Evolutionary conservation across 2,329 filamentous ascomycete species (phyloP).

Genomic region (Trichoderma arundinaceum): DNA sequence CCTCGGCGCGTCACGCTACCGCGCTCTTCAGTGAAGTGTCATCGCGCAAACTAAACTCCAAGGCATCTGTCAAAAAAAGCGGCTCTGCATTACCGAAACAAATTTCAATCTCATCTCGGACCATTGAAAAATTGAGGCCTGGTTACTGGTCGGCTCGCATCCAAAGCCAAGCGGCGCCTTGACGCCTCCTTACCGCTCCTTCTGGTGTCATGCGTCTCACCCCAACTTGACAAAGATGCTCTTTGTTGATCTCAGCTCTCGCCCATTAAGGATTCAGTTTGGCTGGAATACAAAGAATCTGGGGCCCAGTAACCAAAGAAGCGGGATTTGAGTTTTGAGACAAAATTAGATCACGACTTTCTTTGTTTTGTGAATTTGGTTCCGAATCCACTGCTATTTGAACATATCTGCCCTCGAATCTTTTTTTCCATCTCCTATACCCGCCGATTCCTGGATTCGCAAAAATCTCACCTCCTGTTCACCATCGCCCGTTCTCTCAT

Average conservation of each 20-base stretch:
- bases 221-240: constrained; percentile 36
- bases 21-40: constrained; percentile 28
- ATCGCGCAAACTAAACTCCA: constrained; percentile 38
- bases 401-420: constrained; percentile 11
- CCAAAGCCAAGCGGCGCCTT: background rate
- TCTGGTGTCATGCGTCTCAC: constrained; percentile 22
- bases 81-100: background rate
- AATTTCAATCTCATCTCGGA: background rate
- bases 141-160: background rate
- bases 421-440: background rate
- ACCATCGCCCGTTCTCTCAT: background rate
- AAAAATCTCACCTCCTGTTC: background rate
- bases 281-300: constrained; percentile 29
- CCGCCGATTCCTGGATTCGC: background rate
- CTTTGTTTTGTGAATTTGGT: constrained; percentile 10
- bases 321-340: background rate
- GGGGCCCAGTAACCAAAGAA: constrained; percentile 26
- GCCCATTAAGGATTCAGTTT: constrained; percentile 27
- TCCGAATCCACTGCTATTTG: constrained; percentile 22
- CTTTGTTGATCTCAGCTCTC: constrained; percentile 37
- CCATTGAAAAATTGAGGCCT: background rate
- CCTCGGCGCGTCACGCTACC: constrained; percentile 43
- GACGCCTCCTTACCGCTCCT: constrained; percentile 3
- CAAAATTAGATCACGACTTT: constrained; percentile 2
- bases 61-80: background rate